These are phyloP conservation scores for Didymella segeticola DNA, from an alignment of 2,329 filamentous ascomycete genomes.

Conservation along the genomic window DNA sequence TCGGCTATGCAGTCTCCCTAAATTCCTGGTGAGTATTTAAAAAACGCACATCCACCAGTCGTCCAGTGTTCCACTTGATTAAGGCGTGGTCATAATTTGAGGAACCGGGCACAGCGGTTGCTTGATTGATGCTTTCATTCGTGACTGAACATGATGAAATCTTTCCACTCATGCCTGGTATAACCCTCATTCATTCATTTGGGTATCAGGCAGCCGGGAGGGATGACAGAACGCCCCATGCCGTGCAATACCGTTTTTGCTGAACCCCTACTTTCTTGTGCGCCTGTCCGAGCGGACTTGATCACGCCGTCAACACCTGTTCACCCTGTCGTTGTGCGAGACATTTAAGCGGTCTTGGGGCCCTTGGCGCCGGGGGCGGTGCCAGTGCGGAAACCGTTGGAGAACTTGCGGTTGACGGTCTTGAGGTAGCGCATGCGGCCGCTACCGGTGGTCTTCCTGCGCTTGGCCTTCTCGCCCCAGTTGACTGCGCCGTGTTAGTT, in stretches of 20 bases:
- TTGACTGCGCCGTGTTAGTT: constrained; percentile 71
- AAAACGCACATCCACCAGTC: background rate
- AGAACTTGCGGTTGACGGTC: constrained; percentile 89
- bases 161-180: constrained; percentile 49
- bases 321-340: constrained; percentile 21
- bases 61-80: background rate
- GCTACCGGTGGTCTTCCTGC: constrained; percentile 98
- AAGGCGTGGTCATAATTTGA: background rate
- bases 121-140: constrained; percentile 42
- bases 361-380: constrained; percentile 83
- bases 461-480: constrained; percentile 99
- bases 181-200: constrained; percentile 39
- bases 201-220: constrained; percentile 43
- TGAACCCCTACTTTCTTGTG: constrained; percentile 43
- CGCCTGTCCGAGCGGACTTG: constrained; percentile 35
- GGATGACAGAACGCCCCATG: constrained; percentile 48
- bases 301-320: constrained; percentile 33
- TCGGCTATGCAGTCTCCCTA: too few relatives aligned
- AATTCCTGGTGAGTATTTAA: background rate
- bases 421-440: constrained; percentile 97
- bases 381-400: constrained; percentile 96
- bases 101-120: constrained; percentile 20
- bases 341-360: constrained; percentile 50
- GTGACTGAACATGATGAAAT: constrained; percentile 50
- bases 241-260: constrained; percentile 47